A percentile compares a stretch with the other conserved stretches of the same genome.
Conservation (phyloP, 768 basidiomycete species). For the Mycena belliarum region DNA sequence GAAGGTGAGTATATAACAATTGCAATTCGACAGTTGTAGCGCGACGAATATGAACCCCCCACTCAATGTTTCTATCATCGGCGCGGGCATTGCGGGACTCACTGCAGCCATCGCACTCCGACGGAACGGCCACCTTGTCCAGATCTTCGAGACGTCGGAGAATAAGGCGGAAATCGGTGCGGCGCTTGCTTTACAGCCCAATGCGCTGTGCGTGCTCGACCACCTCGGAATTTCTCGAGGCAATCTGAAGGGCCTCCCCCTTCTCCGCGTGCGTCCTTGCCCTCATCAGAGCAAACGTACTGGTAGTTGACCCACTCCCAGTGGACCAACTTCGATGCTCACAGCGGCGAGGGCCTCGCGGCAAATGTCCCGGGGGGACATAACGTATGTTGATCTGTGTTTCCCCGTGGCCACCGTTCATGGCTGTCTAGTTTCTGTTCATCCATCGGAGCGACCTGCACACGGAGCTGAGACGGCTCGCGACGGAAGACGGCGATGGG, state of each 20-base stretch:
- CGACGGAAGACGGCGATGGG: background rate
- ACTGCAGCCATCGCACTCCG: slow-evolving; percentile 5
- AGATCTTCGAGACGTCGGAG: slow-evolving; percentile 8
- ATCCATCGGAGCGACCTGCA: slow-evolving; percentile 8
- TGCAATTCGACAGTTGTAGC: too few relatives aligned
- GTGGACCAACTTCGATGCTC: background rate
- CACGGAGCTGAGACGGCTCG: slow-evolving; percentile 13
- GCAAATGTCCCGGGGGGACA: too few relatives aligned
- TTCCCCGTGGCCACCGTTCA: too few relatives aligned
- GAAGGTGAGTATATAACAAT: too few relatives aligned
- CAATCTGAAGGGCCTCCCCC: background rate
- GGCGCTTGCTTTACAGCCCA: slow-evolving; percentile 3
- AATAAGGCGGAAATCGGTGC: slow-evolving; percentile 15
- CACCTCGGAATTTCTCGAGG: background rate
- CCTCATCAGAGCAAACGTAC: too few relatives aligned
- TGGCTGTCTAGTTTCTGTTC: background rate
- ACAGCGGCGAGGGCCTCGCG: background rate
- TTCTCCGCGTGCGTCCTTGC: background rate
- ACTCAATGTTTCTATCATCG: slow-evolving; percentile 8
- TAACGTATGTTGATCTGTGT: background rate
- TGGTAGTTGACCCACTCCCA: background rate
- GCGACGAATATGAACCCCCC: too few relatives aligned
- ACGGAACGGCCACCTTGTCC: slow-evolving; percentile 3
- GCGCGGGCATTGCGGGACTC: slow-evolving; percentile 12
- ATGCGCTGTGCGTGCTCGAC: slow-evolving; percentile 2